Conservation (phyloP, 495 filamentous ascomycete species). For the Penicillium nucicola region DNA sequence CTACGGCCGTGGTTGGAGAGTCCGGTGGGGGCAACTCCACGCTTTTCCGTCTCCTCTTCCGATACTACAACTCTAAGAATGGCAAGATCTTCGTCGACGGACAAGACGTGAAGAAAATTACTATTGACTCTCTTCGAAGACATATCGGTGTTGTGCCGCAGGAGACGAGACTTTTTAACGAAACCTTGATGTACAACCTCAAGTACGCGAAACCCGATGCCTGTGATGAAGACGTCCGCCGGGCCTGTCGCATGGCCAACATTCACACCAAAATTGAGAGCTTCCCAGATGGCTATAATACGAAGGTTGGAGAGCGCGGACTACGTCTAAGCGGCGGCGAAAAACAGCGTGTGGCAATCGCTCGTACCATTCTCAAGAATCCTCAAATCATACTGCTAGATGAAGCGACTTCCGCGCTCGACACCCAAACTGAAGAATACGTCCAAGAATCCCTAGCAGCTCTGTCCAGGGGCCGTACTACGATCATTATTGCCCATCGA, state of each 20-base stretch:
- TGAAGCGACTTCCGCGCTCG: constrained; percentile 11
- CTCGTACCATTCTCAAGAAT: constrained; percentile 80
- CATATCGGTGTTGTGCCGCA: no score
- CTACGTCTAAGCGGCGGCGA: constrained; percentile 80
- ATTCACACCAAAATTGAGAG: constrained; percentile 82
- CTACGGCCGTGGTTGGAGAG: constrained; percentile 82
- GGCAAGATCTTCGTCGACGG: constrained; percentile 75
- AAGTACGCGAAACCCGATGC: constrained; percentile 75
- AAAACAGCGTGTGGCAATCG: no score
- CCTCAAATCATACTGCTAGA: constrained; percentile 84
- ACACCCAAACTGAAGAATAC: constrained; percentile 67
- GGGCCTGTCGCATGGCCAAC: constrained; percentile 71
- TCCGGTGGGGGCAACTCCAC: constrained; percentile 86
- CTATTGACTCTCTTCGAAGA: constrained; percentile 73
- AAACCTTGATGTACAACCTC: constrained; percentile 82
- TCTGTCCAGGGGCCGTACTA: constrained; percentile 68
- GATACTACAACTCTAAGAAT: constrained; percentile 70
- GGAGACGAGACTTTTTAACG: constrained; percentile 85
- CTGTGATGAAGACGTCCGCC: constrained; percentile 71
- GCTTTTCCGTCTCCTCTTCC: constrained; percentile 78
- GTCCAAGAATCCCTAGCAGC: constrained; percentile 72
- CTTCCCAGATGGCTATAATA: constrained; percentile 78
- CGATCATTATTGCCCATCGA: constrained; percentile 67
- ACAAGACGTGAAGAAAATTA: constrained; percentile 67
- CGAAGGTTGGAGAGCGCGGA: constrained; percentile 83